Percentiles rank a stretch among this genome's conserved stretches.
Evolutionary conservation across 805 yeast species (phyloP).

Genomic region (Lipomyces chichibuensis): DNA sequence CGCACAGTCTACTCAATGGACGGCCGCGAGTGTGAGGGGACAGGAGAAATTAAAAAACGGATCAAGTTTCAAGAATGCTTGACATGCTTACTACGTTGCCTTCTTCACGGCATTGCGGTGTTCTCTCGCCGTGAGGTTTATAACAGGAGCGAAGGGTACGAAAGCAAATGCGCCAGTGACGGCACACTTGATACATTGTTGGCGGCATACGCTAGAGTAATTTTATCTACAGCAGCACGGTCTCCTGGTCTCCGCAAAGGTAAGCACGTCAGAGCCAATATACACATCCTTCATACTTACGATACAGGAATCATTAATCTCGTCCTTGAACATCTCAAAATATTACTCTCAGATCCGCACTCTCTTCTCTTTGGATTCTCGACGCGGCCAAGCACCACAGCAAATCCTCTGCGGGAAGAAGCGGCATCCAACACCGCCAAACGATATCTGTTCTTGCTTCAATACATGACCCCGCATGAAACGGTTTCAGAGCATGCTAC

Average conservation of each 20-base stretch:
- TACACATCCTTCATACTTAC: background rate
- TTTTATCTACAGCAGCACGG: background rate
- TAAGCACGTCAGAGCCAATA: background rate
- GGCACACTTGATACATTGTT: background rate
- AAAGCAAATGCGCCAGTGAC: background rate
- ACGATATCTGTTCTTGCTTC: slow-evolving; percentile 4
- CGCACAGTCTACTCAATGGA: background rate
- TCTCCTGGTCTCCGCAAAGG: slow-evolving; percentile 4
- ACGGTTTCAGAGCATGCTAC: background rate
- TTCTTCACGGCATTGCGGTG: background rate
- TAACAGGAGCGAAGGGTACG: background rate
- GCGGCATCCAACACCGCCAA: background rate
- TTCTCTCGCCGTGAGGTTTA: background rate
- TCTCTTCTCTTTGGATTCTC: background rate
- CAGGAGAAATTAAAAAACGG: background rate
- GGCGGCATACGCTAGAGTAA: background rate
- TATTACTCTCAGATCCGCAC: background rate
- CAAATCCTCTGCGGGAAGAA: background rate
- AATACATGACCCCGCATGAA: background rate
- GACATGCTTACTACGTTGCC: background rate
- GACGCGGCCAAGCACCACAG: background rate
- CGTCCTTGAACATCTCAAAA: background rate
- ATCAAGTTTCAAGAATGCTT: background rate
- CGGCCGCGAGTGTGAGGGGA: background rate
- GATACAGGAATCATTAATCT: background rate